Evolutionary conservation across 1,284 basidiomycete species (phyloP), one percentile per base, ranked within the genome.

Genomic region (Trametes pubescens): DNA sequence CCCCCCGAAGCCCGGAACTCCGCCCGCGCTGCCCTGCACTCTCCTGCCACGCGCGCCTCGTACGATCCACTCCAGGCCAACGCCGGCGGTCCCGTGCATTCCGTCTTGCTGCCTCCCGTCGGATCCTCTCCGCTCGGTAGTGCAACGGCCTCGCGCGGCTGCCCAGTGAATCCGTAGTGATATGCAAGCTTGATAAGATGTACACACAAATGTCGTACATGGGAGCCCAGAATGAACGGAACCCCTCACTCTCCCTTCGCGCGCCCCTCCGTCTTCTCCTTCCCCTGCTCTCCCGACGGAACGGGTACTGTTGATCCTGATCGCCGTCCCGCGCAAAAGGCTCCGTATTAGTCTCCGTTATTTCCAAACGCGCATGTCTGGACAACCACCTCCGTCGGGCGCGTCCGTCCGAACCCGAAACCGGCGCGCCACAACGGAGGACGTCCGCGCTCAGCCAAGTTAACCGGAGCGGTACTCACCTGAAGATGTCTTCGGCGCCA

Each of bases 221-320:
- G 49, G 14, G 26, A 40, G 55, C 59, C 59, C 59, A 61, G 62
- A 66, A 63, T 62, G 61, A 35, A 51, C 40, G 37, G 37, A 16
- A 11, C 37, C 37, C 57, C 40, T 52, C 51, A 51, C 47, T 56
- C 52, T 34, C n/a, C 29, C 65, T 66, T 66, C 49, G 62, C 52
- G 46, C 54, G 62, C 47, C 54, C 62, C 47, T 47, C 60, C 62
- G 64, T 56, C 26, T 65, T 62, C 61, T 68, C 65, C 48, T 65
- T 65, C 62, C 61, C 63, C 53, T 65, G 57, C 55, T 57, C 38
- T 63, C 65, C 65, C 61, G 67, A 61, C 64, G 67, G 66, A 63
- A 62, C 69, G 40, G 66, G 54, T 53, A 34, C 61, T 56, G 67
- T 38, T 48, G 71, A 65, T 62, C 69, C 71, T 71, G 47, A 63